Evolutionary conservation across 1,284 basidiomycete genomes (phyloP).

Genomic region (Cerioporus squamosus): DNA sequence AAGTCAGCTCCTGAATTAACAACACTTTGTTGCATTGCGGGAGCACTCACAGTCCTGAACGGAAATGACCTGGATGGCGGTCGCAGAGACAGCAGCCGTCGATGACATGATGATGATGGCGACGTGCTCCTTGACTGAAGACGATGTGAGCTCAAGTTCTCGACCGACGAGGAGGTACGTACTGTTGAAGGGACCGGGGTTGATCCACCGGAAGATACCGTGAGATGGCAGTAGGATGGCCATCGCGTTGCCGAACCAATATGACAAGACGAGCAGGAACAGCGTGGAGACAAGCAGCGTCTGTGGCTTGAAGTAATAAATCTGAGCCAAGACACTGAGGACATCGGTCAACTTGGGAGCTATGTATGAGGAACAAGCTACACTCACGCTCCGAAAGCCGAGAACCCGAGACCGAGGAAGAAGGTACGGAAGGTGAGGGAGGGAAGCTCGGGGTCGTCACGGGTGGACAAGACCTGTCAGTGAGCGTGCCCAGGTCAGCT

Average conservation of each 20-base stretch:
- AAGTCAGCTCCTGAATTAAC: background rate
- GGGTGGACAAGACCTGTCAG: constrained; percentile 39
- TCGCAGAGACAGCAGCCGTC: constrained; percentile 39
- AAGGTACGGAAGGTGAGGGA: constrained; percentile 42
- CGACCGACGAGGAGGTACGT: constrained; percentile 5
- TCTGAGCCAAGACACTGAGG: constrained; percentile 41
- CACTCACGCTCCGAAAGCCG: constrained; percentile 37
- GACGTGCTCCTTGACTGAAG: constrained; percentile 38
- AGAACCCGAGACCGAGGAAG: constrained; percentile 44
- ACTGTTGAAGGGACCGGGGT: constrained; percentile 51
- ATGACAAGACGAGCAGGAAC: constrained; percentile 42
- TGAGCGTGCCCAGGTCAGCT: background rate
- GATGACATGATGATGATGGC: constrained; percentile 43
- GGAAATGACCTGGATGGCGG: constrained; percentile 42
- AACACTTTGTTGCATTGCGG: background rate
- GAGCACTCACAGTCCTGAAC: constrained; percentile 36
- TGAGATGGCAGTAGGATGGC: constrained; percentile 35
- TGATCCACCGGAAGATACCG: constrained; percentile 42
- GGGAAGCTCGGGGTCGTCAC: constrained; percentile 41
- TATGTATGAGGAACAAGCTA: background rate
- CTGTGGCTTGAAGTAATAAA: constrained; percentile 44
- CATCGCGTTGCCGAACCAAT: constrained; percentile 42
- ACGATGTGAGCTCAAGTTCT: background rate
- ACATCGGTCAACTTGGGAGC: constrained; percentile 18
- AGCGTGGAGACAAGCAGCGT: constrained; percentile 36